Evolutionary conservation across 768 basidiomycete genomes (phyloP).

Genomic region (Hemileccinum rubropunctum): DNA sequence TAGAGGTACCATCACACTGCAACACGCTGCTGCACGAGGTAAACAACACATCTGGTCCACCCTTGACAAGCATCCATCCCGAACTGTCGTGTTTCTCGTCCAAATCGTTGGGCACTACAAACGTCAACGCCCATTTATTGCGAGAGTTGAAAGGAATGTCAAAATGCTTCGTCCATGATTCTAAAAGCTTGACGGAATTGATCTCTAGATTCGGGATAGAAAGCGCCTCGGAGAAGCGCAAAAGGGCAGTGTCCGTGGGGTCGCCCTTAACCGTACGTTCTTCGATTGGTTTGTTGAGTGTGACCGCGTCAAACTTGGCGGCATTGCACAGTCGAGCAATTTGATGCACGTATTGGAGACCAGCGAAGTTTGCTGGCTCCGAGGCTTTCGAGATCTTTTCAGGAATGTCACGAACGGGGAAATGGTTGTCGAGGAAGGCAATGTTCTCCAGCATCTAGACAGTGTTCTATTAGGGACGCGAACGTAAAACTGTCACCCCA

Average conservation of each 20-base stretch:
- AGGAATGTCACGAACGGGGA: slow-evolving; percentile 14
- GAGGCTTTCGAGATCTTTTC: slow-evolving; percentile 7
- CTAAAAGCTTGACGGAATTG: slow-evolving; percentile 14
- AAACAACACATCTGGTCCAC: slow-evolving; percentile 56
- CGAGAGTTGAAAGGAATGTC: slow-evolving; percentile 47
- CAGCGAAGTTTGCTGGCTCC: slow-evolving; percentile 9
- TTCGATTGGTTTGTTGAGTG: slow-evolving; percentile 23
- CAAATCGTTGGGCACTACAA: slow-evolving; percentile 19
- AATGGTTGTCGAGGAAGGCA: slow-evolving; percentile 33
- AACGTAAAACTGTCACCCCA: too few relatives aligned
- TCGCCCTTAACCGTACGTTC: slow-evolving; percentile 41
- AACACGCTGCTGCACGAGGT: slow-evolving; percentile 35
- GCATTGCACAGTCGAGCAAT: slow-evolving; percentile 55
- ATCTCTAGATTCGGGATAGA: slow-evolving; percentile 20
- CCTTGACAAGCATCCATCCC: slow-evolving; percentile 48
- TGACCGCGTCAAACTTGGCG: slow-evolving; percentile 44
- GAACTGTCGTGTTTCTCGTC: slow-evolving; percentile 1
- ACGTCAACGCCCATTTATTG: slow-evolving; percentile 56
- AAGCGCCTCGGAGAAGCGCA: slow-evolving; percentile 43
- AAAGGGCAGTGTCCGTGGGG: slow-evolving; percentile 52
- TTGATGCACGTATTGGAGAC: slow-evolving; percentile 29
- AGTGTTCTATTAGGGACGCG: not conserved
- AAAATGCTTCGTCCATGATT: slow-evolving; percentile 25
- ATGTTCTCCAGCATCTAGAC: slow-evolving; percentile 37
- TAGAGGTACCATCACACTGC: slow-evolving; percentile 28